Evolutionary conservation across 1,284 basidiomycete genomes (phyloP).

Genomic region (Meira nashicola): DNA sequence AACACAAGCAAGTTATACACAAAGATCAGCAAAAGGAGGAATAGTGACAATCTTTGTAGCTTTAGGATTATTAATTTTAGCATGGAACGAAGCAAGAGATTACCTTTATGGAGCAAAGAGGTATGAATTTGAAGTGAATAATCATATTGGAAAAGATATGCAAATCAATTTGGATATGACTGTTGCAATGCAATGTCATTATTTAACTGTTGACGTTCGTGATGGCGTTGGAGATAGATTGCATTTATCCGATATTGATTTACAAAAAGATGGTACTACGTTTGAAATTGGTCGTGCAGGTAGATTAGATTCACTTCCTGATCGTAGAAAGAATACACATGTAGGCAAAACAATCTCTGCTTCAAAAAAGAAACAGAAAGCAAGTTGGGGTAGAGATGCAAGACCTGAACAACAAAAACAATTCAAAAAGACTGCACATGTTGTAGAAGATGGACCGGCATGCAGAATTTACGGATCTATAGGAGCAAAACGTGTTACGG

Average conservation of each 20-base stretch:
- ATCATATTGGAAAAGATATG: conserved; percentile 34
- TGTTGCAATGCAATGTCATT: conserved; percentile 46
- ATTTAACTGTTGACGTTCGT: conserved; percentile 76
- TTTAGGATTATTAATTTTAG: conserved; percentile 66
- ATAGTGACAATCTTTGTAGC: conserved; percentile 77
- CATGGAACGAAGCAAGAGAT: conserved; percentile 81
- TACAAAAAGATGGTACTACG: conserved; percentile 69
- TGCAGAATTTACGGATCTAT: conserved; percentile 83
- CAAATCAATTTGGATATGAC: conserved; percentile 51
- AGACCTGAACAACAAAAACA: conserved; percentile 57
- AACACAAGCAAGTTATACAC: conserved; percentile 75
- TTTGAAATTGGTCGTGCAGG: conserved; percentile 82
- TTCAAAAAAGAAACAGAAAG: conserved; percentile 21
- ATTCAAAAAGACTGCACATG: conserved; percentile 47
- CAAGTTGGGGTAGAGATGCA: conserved; percentile 42
- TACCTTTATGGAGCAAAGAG: conserved; percentile 82
- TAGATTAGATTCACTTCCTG: conserved; percentile 60
- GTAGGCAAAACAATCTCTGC: conserved; percentile 27
- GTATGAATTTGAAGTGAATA: conserved; percentile 37
- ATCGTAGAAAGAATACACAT: not conserved
- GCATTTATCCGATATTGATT: conserved; percentile 69
- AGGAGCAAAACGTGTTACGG: conserved; percentile 82
- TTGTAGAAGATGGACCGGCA: conserved; percentile 57
- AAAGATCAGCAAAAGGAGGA: conserved; percentile 78
- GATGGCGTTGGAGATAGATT: conserved; percentile 88